Evolutionary conservation across 2,329 filamentous ascomycete species (phyloP), one percentile per base, ranked within the genome.

Genomic region (Didymellaceae sp.): DNA sequence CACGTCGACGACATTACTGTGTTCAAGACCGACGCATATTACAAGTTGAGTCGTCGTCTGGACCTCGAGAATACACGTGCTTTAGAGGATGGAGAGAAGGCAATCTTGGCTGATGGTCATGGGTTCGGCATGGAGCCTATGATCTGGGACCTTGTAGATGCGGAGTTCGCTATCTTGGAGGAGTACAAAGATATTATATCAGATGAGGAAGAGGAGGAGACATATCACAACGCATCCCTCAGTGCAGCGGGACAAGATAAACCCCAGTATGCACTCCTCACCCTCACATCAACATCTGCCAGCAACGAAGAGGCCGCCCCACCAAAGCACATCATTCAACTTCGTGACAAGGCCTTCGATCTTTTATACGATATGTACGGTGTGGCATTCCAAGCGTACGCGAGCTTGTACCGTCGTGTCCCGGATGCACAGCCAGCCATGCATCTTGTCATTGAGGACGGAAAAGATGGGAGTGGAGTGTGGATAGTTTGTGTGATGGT

Each of bases 121-220:
- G 48, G 4, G 21, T 43, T 49, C 13, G 45, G 38, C 18, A 18
- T 39, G 8, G 52, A 47, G n/a, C 39, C 30, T 2, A 58, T 63
- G 57, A 52, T 63, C 6, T 63, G 44, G 35, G 28, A 63, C n/a
- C 9, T 63, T 8, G 46, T 51, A 2, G 38, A 58, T 37, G 60
- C 60, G 5, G 25, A 24, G 11, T 63, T 63, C 24, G 45, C 44
- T 1, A 48, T 61, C 14, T 61, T 45, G 6, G 48, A 44, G 24
- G 32, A 48, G 14, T 16, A 4, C 6, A 14, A 7, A 13, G 14
- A 13, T 2, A 9, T 8, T n/a, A 8, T n/a, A 3, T 8, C 18
- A 16, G 14, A 14, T 2, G 10, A 26, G 21, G 14, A 6, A 14
- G 31, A 33, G 6, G 16, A 14, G 18, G 16, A 7, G 9, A 1